These are phyloP conservation scores for Dacryopinax primogenitus DNA, from an alignment of 768 basidiomycete genomes.

Conservation along the genomic window DNA sequence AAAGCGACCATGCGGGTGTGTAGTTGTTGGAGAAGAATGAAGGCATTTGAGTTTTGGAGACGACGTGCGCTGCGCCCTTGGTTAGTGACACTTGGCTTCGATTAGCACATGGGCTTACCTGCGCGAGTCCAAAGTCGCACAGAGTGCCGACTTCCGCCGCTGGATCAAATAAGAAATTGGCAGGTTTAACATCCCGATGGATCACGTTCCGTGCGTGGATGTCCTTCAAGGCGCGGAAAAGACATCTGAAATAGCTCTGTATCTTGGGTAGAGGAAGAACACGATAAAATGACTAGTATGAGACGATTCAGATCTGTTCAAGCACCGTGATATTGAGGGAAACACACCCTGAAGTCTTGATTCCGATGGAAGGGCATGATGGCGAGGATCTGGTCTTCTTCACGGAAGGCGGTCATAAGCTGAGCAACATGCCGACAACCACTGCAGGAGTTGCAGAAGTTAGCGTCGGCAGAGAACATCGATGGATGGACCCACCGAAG, in stretches of 20 bases:
- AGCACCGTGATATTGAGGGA: background rate
- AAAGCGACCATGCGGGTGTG: conserved; percentile 58
- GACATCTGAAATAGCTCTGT: conserved; percentile 75
- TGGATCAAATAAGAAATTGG: conserved; percentile 91
- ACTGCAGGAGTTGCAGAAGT: conserved; percentile 33
- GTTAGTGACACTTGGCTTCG: background rate
- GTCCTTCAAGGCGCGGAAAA: conserved; percentile 81
- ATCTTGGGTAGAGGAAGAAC: conserved; percentile 60
- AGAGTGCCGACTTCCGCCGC: conserved; percentile 69
- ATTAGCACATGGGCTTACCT: conserved; percentile 39
- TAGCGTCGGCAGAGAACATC: background rate
- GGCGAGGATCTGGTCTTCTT: conserved; percentile 82
- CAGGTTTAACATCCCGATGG: conserved; percentile 95
- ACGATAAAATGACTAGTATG: conserved; percentile 56
- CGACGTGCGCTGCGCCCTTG: background rate
- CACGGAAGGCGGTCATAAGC: conserved; percentile 85
- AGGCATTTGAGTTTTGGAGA: conserved; percentile 26
- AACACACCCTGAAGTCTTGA: conserved; percentile 80
- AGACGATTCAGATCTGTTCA: background rate
- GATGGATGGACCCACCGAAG: conserved; percentile 23
- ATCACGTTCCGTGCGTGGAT: conserved; percentile 78
- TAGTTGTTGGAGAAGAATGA: conserved; percentile 49
- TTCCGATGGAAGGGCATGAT: conserved; percentile 89
- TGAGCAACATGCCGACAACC: conserved; percentile 82
- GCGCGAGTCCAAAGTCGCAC: conserved; percentile 92